Evolutionary conservation across 495 filamentous ascomycete genomes (phyloP).

Genomic region (Beverwykella pulmonaria): DNA sequence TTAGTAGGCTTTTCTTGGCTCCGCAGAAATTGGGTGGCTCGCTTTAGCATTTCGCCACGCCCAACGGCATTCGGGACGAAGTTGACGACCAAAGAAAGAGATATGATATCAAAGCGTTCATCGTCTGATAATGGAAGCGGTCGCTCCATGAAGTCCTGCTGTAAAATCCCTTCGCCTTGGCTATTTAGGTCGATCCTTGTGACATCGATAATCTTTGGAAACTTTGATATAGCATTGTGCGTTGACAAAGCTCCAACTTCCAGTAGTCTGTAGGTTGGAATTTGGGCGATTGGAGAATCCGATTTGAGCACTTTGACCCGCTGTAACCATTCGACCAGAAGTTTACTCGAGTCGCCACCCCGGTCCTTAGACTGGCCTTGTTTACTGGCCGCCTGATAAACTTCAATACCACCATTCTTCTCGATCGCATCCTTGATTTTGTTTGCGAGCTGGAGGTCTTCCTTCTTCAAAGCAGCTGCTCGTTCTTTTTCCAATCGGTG

Average conservation of each 20-base stretch:
- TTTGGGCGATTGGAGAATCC: neutral
- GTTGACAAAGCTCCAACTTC: conserved; percentile 89
- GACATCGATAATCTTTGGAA: conserved; percentile 57
- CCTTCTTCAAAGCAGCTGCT: conserved; percentile 64
- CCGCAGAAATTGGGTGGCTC: conserved; percentile 68
- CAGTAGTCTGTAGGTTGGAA: conserved; percentile 54
- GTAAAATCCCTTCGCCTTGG: conserved; percentile 73
- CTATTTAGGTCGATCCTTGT: conserved; percentile 90
- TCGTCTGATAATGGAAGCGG: conserved; percentile 64
- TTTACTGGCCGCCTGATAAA: conserved; percentile 88
- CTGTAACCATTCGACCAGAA: conserved; percentile 84
- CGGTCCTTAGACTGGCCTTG: conserved; percentile 80
- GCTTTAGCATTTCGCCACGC: conserved; percentile 84
- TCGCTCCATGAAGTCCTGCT: conserved; percentile 94
- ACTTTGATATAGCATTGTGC: conserved; percentile 79
- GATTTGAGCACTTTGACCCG: conserved; percentile 45
- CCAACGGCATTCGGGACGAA: conserved; percentile 77
- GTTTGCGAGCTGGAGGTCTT: conserved; percentile 60
- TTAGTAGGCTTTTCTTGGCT: neutral
- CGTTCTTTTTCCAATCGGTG: conserved; percentile 81
- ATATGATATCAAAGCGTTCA: conserved; percentile 83
- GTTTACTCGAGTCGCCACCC: conserved; percentile 86
- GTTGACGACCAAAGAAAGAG: conserved; percentile 92
- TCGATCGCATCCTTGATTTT: conserved; percentile 64
- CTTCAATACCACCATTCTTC: conserved; percentile 73